A percentile compares a stretch with the other conserved stretches of the same genome.
phyloP scores from a whole-genome alignment of 257 asterid species.

The Nicotiana tabacum region DNA sequence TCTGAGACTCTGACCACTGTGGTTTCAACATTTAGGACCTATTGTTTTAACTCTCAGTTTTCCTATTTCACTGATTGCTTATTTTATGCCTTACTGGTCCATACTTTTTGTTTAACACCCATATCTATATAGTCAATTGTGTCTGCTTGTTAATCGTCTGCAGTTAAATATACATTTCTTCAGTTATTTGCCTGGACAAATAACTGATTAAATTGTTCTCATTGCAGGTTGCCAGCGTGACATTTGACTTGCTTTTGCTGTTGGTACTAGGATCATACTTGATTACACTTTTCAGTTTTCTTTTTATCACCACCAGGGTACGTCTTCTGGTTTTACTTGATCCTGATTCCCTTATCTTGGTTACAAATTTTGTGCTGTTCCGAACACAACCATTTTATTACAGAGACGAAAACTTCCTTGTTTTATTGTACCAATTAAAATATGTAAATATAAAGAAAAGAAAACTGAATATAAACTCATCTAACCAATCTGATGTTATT shows the following conservation, averaged over 20 bases:
- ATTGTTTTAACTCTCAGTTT: not conserved
- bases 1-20: not conserved
- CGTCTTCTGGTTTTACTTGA: not conserved
- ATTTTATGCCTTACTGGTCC: not conserved
- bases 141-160: not conserved
- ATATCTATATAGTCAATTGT: not conserved
- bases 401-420: not conserved
- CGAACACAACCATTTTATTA: not conserved
- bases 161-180: not conserved
- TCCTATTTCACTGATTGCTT: not conserved
- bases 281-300: slow-evolving; percentile 71
- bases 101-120: not conserved
- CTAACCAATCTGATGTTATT: not conserved
- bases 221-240: slow-evolving; percentile 87
- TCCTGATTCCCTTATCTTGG: not conserved
- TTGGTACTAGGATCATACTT: slow-evolving; percentile 84
- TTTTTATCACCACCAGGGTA: slow-evolving; percentile 84
- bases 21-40: not conserved
- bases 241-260: slow-evolving; percentile 81
- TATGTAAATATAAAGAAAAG: not conserved
- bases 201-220: slow-evolving; percentile 1
- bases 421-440: not conserved
- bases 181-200: not conserved
- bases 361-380: not conserved
- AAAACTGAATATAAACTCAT: not conserved